Evolutionary conservation across 1,139 yeast genomes (phyloP), one percentile per base, ranked within the genome.

Genomic region (Suzukiozyma palmioleophila): DNA sequence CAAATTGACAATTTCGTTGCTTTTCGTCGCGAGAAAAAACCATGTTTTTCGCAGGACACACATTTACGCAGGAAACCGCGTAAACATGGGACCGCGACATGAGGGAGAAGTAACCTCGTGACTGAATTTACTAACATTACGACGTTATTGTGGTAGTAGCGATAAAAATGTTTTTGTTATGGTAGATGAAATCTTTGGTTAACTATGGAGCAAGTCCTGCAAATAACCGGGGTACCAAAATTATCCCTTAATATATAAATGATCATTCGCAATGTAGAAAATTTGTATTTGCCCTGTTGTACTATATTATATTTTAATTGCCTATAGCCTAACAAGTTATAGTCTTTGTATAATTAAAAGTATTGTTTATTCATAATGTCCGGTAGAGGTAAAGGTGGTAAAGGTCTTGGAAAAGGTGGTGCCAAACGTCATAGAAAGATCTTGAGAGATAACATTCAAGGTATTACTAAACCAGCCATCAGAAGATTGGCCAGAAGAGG

Each of bases 401-500:
- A 89, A 85, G 97, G 97, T 75, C 80, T 89, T 64, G 97, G 97
- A 66, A 90, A 92, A 77, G 97, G 92, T 76, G 97, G 97, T 79
- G 97, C 98, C 62, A 92, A 92, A 84, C 92, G 97, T 77, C 98
- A 92, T 89, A 87, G 97, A 84, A 90, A 90, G 87, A 88, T 92
- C 75, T 81, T 90, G 60, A 89, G 97, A 81, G 98, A 92, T 73
- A 92, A 92, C 90, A 90, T 92, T 57, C 97, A 90, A 78, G 98
- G 98, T 79, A 90, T 92, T 67, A 92, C 98, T 52, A 92, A 92
- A 81, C 98, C 98, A 68, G 98, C 98, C 63, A 92, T 92, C 69
- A 89, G 98, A 79, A 90, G 98, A 86, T 84, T 92, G 64, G 98
- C 98, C 47, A 90, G 98, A 84, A 89, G 98, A 87, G 98, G 98